Evolutionary conservation across 169 alveolate genomes (phyloP), one percentile per base, ranked within the genome.

Genomic region (Cryptosporidium tyzzeri): DNA sequence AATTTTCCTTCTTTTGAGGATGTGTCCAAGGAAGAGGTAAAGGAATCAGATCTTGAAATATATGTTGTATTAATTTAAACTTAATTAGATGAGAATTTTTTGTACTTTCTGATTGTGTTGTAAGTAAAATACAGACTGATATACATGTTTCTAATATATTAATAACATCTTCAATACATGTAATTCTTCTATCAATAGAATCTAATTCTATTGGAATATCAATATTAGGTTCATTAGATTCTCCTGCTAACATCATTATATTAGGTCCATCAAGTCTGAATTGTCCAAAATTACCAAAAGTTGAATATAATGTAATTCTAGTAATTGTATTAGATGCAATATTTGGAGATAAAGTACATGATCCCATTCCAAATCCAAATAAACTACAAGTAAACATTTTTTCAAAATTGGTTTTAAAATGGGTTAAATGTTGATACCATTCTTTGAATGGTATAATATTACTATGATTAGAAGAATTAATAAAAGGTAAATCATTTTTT

Each of bases 191-290:
- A 31, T 75, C 44, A 29, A 75, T 75, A 37, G 59, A 41, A 59
- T 59, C 86, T n/a, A 75, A 9, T 33, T 75, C 86, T 6, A 75
- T 45, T 7, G 86, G 86, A n/a, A 75, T 75, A 26, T 75, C 86
- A 5, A 75, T 71, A 37, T n/a, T 59, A n/a, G 86, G 74, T 33
- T 75, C 86, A 10, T 21, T 84, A 10, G 95, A 53, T 14, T 94
- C 95, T 61, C 92, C 93, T 4, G 95, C 95, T 51, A 93, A 86
- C 71, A 91, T 87, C 89, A 91, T 93, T 21, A 93, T 94, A 58
- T 93, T 93, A 26, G 93, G 92, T 5, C 95, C 95, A 67, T 93
- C 95, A n/a, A 93, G 84, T 69, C 95, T 92, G 91, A 93, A 93
- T 70, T 92, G 91, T 14, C 95, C 95, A 48, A 86, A 93, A 67